These are phyloP conservation scores for Fusarium stilboides DNA, from an alignment of 2,329 filamentous ascomycete genomes.

Conservation along the genomic window DNA sequence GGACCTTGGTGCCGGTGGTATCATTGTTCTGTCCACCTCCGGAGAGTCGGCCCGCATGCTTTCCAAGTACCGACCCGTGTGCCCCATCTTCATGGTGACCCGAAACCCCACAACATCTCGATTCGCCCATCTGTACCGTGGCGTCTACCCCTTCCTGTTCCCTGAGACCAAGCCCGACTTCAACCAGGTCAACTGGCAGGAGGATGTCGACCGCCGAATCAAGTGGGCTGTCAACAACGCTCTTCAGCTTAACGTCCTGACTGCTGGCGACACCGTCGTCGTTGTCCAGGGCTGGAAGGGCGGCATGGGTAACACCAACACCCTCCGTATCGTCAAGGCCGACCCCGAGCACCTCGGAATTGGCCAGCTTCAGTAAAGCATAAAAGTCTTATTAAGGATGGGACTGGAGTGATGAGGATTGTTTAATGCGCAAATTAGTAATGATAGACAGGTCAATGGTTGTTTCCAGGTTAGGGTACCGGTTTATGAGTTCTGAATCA, in stretches of 20 bases:
- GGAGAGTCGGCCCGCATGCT: constrained; percentile 94
- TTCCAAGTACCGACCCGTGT: constrained; percentile 98
- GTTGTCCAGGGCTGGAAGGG: constrained; percentile 94
- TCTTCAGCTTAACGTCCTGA: constrained; percentile 83
- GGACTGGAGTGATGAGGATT: constrained; percentile 29
- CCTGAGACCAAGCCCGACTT: constrained; percentile 96
- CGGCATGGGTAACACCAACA: constrained; percentile 94
- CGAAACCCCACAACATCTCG: constrained; percentile 86
- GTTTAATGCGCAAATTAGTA: constrained; percentile 51
- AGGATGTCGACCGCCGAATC: constrained; percentile 97
- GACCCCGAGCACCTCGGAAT: constrained; percentile 72
- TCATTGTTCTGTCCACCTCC: constrained; percentile 95
- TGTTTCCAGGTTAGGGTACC: constrained; percentile 49
- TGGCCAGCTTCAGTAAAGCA: constrained; percentile 57
- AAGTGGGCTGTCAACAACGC: constrained; percentile 96
- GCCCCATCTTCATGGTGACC: constrained; percentile 99
- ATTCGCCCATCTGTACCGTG: constrained; percentile 96
- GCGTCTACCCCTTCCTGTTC: constrained; percentile 98
- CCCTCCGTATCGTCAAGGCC: constrained; percentile 75
- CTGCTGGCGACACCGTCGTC: constrained; percentile 80
- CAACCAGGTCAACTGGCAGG: constrained; percentile 93
- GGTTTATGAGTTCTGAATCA: constrained; percentile 49
- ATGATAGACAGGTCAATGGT: constrained; percentile 52
- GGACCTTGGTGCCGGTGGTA: constrained; percentile 95
- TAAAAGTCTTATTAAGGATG: constrained; percentile 29